Evolutionary conservation across 2,329 filamentous ascomycete genomes (phyloP).

Genomic region (Lasiodiplodia hormozganensis): DNA sequence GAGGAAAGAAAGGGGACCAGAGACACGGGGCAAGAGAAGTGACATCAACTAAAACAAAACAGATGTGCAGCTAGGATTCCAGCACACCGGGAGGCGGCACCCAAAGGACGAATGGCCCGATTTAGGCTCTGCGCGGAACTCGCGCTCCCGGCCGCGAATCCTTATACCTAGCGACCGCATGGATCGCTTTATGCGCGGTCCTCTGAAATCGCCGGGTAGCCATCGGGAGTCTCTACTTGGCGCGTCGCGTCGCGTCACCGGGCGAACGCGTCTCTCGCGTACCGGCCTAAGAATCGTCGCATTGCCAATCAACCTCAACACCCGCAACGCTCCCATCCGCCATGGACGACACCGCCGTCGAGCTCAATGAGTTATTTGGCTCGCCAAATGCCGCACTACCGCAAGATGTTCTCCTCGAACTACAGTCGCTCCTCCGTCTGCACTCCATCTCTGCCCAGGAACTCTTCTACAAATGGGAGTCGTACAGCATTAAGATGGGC

Average conservation of each 20-base stretch:
- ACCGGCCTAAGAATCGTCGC: background rate
- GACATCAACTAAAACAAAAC: conserved; percentile 5
- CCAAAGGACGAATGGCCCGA: background rate
- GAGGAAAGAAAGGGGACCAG: background rate
- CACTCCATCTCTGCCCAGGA: conserved; percentile 84
- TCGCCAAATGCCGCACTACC: conserved; percentile 65
- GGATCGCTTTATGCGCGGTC: no score
- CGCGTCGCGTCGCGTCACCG: conserved; percentile 33
- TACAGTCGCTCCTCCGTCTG: conserved; percentile 84
- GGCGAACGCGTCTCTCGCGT: conserved; percentile 1
- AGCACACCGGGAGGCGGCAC: conserved; percentile 5
- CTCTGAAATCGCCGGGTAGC: no score
- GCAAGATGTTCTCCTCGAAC: conserved; percentile 78
- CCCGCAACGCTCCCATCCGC: conserved; percentile 26
- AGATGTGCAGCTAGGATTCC: conserved; percentile 4
- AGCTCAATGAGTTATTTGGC: conserved; percentile 66
- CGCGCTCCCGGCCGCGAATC: background rate
- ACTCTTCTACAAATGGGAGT: conserved; percentile 98
- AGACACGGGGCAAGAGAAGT: background rate
- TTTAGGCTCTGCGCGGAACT: conserved; percentile 2
- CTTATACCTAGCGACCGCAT: no score
- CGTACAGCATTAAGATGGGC: conserved; percentile 94
- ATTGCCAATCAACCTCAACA: conserved; percentile 13
- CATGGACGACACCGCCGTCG: conserved; percentile 59
- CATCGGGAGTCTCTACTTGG: background rate